Evolutionary conservation across 1,284 basidiomycete genomes (phyloP), one percentile per base, ranked within the genome.

Genomic region (Tilletia indica): DNA sequence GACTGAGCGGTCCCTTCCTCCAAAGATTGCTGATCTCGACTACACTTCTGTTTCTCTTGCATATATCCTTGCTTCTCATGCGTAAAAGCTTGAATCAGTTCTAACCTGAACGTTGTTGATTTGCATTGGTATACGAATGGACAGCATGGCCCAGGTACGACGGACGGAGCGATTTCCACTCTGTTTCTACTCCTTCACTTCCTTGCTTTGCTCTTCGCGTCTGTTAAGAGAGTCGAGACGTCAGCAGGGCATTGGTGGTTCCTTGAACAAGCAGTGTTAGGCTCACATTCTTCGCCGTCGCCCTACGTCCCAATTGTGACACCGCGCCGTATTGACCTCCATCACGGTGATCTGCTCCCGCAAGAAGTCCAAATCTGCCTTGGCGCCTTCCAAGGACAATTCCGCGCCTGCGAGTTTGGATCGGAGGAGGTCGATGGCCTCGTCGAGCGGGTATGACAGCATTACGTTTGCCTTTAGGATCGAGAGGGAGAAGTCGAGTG

Each of bases 291-390:
- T 64, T 34, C 92, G 87, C 80, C 93, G 87, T 74, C 91, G 87
- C 83, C 93, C 93, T 61, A 96, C 93, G 83, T 96, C 94, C 91
- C 92, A 95, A 82, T 99, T 99, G 85, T 97, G 97, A 70, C 97
- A 91, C 48, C 96, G 88, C 8, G 96, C 96, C 36, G 93, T 96
- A 84, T 98, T 98, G 73, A 99, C 96, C 84, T 99, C 95, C 92
- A 97, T 97, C 16, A 97, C 90, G 3, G 96, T 99, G 69, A 96
- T 89, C 85, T 99, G 96, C 83, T 99, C 96, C 70, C 94, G 88
- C 73, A 99, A 86, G 84, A 94, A 99, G 81, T 94, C 94, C 39
- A 97, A 87, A 84, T 99, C 97, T 81, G 94, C 93, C 68, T 91
- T 87, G 0, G 91, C 90, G 79, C 90, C 89, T 42, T 87, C 82